Conservation (phyloP, 306 rosid species). For the Astragalus membranaceus region DNA sequence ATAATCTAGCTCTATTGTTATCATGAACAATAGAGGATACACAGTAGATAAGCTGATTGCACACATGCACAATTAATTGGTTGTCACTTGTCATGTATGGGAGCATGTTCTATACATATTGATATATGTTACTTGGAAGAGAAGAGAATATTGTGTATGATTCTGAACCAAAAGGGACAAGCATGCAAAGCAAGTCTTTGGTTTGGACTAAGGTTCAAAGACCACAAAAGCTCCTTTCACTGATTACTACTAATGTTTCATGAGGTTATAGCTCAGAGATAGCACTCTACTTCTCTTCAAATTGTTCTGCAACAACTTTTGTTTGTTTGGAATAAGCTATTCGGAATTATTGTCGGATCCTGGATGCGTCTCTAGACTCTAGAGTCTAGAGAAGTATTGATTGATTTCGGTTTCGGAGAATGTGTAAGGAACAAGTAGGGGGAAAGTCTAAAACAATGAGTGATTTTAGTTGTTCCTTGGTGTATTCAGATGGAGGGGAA, state of each 20-base stretch:
- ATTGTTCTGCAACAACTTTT: background rate
- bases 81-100: background rate
- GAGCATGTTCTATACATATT: constrained; percentile 12
- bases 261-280: constrained; percentile 10
- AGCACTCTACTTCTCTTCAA: background rate
- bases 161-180: constrained; percentile 14
- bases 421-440: background rate
- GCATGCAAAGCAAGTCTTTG: constrained; percentile 1
- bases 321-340: constrained; percentile 9
- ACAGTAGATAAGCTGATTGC: background rate
- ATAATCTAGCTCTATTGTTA: background rate
- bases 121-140: background rate
- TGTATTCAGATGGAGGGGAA: background rate
- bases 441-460: background rate
- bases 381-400: background rate
- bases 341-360: background rate
- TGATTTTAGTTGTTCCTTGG: background rate
- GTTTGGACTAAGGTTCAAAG: background rate
- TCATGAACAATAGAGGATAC: background rate
- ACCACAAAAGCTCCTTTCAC: background rate
- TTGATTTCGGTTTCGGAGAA: constrained; percentile 10
- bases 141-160: background rate
- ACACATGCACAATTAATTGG: background rate
- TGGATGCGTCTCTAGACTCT: background rate
- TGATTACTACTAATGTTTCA: background rate